These are phyloP conservation scores for Persicaria maculosa DNA, from an alignment of 148 eudicot species.

Conservation along the genomic window DNA sequence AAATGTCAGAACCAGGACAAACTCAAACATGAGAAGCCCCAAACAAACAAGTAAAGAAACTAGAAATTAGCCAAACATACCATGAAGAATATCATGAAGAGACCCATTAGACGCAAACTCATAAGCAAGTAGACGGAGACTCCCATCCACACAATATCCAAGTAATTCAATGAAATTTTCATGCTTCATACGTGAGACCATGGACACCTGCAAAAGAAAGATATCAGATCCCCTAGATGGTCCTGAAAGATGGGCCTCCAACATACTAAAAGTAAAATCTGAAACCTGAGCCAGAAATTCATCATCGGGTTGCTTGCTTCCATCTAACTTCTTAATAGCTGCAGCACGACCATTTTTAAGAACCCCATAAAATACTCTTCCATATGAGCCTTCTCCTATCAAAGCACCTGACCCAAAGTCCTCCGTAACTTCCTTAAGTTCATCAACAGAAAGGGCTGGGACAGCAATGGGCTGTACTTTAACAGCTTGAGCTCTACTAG, in stretches of 20 bases:
- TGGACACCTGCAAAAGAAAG: slow-evolving; percentile 12
- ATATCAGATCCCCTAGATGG: not conserved
- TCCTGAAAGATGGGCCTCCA: not conserved
- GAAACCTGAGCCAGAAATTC: slow-evolving; percentile 79
- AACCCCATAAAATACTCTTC: slow-evolving; percentile 65
- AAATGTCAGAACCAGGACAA: too few species aligned
- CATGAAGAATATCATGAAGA: slow-evolving; percentile 15
- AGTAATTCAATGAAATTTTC: slow-evolving; percentile 14
- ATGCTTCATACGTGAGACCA: slow-evolving; percentile 17
- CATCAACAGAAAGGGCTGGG: slow-evolving; percentile 57
- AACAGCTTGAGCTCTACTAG: slow-evolving; percentile 41
- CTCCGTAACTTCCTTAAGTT: slow-evolving; percentile 63
- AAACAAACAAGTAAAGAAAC: not conserved
- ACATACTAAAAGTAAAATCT: not conserved
- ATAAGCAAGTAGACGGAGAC: slow-evolving; percentile 15
- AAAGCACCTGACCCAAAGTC: slow-evolving; percentile 68
- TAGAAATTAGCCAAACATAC: not conserved
- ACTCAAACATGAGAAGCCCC: not conserved
- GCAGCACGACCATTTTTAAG: slow-evolving; percentile 54
- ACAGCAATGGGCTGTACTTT: slow-evolving; percentile 54
- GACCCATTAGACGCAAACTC: slow-evolving; percentile 19
- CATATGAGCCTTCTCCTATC: slow-evolving; percentile 90
- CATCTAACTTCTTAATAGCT: slow-evolving; percentile 83
- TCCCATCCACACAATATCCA: slow-evolving; percentile 17
- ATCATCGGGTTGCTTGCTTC: slow-evolving; percentile 51